phyloP scores from a whole-genome alignment of 345 rosid genomes.

The Capsella bursapastoris region DNA sequence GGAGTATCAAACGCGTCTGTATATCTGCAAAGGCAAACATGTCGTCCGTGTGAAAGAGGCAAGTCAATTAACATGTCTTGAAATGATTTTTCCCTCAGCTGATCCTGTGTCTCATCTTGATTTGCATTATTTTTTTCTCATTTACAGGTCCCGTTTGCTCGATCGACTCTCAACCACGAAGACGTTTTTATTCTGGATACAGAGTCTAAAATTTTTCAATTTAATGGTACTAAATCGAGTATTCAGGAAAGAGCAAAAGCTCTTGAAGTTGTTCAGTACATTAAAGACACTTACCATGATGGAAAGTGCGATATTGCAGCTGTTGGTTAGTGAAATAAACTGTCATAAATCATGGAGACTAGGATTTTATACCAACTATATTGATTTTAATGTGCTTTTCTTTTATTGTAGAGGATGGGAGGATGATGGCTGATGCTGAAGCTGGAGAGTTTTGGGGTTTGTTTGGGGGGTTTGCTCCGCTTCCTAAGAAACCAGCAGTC shows the following conservation, averaged over 20 bases:
- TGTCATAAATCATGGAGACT: conserved; percentile 24
- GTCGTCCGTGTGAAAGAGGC: conserved; percentile 95
- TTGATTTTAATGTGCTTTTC: conserved; percentile 31
- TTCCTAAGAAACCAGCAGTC: conserved; percentile 71
- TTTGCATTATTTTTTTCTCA: conserved; percentile 35
- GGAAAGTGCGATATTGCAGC: conserved; percentile 96
- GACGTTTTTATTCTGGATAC: conserved; percentile 97
- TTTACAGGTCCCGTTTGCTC: conserved; percentile 83
- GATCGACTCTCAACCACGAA: conserved; percentile 95
- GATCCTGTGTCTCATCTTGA: conserved; percentile 15
- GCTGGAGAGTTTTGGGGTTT: conserved; percentile 97
- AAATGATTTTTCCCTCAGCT: not conserved
- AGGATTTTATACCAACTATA: conserved; percentile 9
- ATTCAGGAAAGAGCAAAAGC: conserved; percentile 99
- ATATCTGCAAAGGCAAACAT: conserved; percentile 94
- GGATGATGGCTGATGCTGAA: conserved; percentile 98
- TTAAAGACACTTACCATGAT: conserved; percentile 93
- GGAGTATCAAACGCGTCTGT: conserved; percentile 79
- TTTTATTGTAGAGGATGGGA: conserved; percentile 81
- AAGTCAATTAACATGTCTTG: conserved; percentile 41
- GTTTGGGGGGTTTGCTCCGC: conserved; percentile 99
- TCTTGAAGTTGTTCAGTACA: conserved; percentile 94
- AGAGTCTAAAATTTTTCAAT: conserved; percentile 88
- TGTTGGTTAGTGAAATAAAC: conserved; percentile 67
- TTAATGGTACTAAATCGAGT: conserved; percentile 92